Percentiles rank a stretch among this genome's conserved stretches.
phyloP scores from a whole-genome alignment of 306 rosid species.

The Lathyrus oleraceus region DNA sequence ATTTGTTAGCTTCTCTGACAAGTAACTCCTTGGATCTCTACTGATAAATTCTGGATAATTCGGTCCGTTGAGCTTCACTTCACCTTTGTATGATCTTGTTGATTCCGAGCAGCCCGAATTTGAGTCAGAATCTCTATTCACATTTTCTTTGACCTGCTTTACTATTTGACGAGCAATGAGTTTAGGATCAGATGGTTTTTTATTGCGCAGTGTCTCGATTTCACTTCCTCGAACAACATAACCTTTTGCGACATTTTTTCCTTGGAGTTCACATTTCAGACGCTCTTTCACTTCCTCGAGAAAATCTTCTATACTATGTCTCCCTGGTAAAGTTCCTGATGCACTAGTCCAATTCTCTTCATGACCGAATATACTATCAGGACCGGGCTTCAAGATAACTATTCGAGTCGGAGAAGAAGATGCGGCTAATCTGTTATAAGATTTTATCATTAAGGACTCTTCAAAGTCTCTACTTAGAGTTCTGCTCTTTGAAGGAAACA shows the following conservation, averaged over 20 bases:
- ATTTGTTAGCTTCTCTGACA: conserved; percentile 68
- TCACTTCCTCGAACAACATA: conserved; percentile 76
- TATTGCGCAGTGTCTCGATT: conserved; percentile 73
- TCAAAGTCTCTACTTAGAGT: conserved; percentile 76
- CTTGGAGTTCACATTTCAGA: conserved; percentile 75
- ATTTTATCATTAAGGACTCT: conserved; percentile 54
- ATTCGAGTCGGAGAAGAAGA: conserved; percentile 67
- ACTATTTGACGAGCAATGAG: conserved; percentile 72
- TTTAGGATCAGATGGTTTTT: conserved; percentile 74
- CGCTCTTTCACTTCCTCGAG: conserved; percentile 93
- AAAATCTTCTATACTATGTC: conserved; percentile 82
- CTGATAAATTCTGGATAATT: conserved; percentile 64
- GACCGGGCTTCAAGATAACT: conserved; percentile 91
- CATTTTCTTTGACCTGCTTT: conserved; percentile 75
- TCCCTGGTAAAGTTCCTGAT: conserved; percentile 56
- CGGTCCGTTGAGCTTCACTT: conserved; percentile 55
- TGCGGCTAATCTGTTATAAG: conserved; percentile 43
- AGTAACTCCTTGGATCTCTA: conserved; percentile 70
- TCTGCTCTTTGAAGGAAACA: conserved; percentile 65
- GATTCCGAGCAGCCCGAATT: conserved; percentile 68
- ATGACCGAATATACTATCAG: conserved; percentile 58
- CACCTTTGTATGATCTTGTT: conserved; percentile 70
- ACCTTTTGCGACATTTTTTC: conserved; percentile 59
- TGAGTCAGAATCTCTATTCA: conserved; percentile 59
- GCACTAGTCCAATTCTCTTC: conserved; percentile 66